Conservation (phyloP, 1,139 yeast species). For the Geotrichum klebahnii region DNA sequence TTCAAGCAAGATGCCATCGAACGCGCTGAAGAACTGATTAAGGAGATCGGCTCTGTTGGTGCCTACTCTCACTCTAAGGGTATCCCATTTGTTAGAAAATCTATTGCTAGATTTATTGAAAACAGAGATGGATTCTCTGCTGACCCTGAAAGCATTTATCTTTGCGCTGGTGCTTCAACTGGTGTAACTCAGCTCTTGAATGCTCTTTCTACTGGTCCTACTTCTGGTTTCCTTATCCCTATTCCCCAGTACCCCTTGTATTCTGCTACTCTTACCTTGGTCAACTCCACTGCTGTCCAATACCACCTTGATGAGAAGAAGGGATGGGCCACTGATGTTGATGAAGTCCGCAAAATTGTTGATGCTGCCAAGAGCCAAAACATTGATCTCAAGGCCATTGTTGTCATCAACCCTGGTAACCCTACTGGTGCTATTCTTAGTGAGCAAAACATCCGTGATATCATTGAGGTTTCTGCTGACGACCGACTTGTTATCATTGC, state of each 20-base stretch:
- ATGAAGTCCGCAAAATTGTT: slow-evolving; percentile 57
- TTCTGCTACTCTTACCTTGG: slow-evolving; percentile 83
- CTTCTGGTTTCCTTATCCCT: slow-evolving; percentile 85
- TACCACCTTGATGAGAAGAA: slow-evolving; percentile 75
- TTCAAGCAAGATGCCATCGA: slow-evolving; percentile 68
- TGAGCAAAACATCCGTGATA: slow-evolving; percentile 59
- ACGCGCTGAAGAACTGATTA: slow-evolving; percentile 61
- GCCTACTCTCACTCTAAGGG: slow-evolving; percentile 96
- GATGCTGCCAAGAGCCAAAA: slow-evolving; percentile 51
- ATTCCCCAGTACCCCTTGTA: slow-evolving; percentile 96
- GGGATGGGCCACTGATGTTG: slow-evolving; percentile 78
- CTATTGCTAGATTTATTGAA: slow-evolving; percentile 75
- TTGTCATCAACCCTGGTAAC: slow-evolving; percentile 94
- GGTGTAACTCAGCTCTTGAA: slow-evolving; percentile 77
- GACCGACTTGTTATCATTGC: slow-evolving; percentile 83
- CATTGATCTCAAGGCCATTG: slow-evolving; percentile 69
- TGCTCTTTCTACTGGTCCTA: slow-evolving; percentile 59
- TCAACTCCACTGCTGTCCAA: slow-evolving; percentile 81
- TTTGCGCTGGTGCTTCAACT: slow-evolving; percentile 91
- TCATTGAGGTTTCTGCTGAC: slow-evolving; percentile 75
- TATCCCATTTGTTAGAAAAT: slow-evolving; percentile 59
- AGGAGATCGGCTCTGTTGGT: slow-evolving; percentile 75
- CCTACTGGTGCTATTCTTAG: slow-evolving; percentile 87
- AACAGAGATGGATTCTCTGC: slow-evolving; percentile 66
- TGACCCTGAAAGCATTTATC: slow-evolving; percentile 64